phyloP scores from a whole-genome alignment of 495 filamentous ascomycete genomes.

The Jackrogersella minutella region DNA sequence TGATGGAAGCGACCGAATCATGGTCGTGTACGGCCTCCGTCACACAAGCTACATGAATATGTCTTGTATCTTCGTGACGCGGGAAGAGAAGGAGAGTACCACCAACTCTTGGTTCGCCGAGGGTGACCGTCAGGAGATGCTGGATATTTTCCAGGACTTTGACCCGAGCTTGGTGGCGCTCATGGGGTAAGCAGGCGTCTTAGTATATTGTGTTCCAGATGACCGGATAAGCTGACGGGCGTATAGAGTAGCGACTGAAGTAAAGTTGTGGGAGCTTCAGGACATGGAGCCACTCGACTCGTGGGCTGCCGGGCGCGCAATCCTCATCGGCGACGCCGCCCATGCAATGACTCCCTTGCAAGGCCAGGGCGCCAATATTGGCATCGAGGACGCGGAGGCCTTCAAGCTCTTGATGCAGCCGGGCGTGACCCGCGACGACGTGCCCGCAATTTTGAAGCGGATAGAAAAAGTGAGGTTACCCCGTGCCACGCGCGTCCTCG shows the following conservation, averaged over 20 bases:
- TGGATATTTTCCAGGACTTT: constrained; percentile 51
- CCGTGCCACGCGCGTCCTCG: constrained; percentile 14
- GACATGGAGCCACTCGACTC: constrained; percentile 52
- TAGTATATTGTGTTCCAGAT: too few relatives aligned
- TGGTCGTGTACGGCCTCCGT: constrained; percentile 58
- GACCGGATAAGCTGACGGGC: constrained; percentile 22
- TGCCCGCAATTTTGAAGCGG: constrained; percentile 23
- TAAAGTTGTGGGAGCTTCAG: constrained; percentile 54
- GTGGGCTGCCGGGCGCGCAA: constrained; percentile 48
- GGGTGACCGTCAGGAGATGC: constrained; percentile 48
- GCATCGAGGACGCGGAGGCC: constrained; percentile 51
- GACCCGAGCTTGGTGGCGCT: constrained; percentile 45
- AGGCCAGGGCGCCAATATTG: constrained; percentile 49
- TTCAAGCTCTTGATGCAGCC: constrained; percentile 35
- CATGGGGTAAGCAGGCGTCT: constrained; percentile 21
- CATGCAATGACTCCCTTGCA: constrained; percentile 54
- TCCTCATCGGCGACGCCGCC: constrained; percentile 56
- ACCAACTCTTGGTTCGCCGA: constrained; percentile 44
- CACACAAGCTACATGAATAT: constrained; percentile 47
- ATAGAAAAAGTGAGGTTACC: constrained; percentile 25
- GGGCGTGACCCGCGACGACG: constrained; percentile 25
- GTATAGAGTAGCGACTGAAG: constrained; percentile 14
- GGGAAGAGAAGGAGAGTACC: constrained; percentile 33
- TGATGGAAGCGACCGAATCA: constrained; percentile 54
- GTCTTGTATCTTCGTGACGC: constrained; percentile 34